These are phyloP conservation scores for Dimargaris xerosporica DNA, from an alignment of 192 early-diverging fungal genomes.

Conservation along the genomic window DNA sequence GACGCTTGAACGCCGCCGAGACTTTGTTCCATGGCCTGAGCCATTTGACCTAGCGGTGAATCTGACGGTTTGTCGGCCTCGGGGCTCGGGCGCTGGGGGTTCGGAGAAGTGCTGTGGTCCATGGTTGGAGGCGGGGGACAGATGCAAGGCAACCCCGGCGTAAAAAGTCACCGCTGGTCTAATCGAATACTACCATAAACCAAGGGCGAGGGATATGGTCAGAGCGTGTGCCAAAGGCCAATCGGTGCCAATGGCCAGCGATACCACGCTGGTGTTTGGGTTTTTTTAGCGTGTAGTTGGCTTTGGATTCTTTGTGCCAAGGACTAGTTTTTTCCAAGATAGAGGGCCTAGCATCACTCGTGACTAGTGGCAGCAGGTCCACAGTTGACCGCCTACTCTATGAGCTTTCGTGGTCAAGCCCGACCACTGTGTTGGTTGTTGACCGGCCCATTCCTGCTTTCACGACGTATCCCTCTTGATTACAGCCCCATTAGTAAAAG, in stretches of 20 bases:
- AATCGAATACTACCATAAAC: not conserved
- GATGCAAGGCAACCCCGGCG: not conserved
- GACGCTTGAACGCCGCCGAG: constrained; percentile 2
- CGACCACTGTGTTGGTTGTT: not conserved
- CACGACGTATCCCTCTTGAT: not conserved
- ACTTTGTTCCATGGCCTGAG: constrained; percentile 7
- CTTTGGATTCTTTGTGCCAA: too few species aligned
- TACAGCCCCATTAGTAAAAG: not conserved
- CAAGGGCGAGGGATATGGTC: not conserved
- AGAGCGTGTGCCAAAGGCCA: not conserved
- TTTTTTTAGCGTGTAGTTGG: too few species aligned
- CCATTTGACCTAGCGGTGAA: constrained; percentile 2
- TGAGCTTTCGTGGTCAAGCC: not conserved
- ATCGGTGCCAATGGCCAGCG: too few species aligned
- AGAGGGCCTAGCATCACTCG: too few species aligned
- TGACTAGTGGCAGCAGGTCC: too few species aligned
- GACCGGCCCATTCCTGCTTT: not conserved
- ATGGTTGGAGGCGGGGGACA: not conserved
- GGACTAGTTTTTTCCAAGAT: too few species aligned
- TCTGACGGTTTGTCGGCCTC: not conserved
- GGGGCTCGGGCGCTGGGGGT: not conserved
- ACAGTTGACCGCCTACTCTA: not conserved
- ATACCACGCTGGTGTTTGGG: too few species aligned
- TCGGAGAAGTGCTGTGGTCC: not conserved
- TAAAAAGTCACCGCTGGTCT: not conserved